Conservation (phyloP, 1,139 yeast genomes). For the Candida glucosophila region DNA sequence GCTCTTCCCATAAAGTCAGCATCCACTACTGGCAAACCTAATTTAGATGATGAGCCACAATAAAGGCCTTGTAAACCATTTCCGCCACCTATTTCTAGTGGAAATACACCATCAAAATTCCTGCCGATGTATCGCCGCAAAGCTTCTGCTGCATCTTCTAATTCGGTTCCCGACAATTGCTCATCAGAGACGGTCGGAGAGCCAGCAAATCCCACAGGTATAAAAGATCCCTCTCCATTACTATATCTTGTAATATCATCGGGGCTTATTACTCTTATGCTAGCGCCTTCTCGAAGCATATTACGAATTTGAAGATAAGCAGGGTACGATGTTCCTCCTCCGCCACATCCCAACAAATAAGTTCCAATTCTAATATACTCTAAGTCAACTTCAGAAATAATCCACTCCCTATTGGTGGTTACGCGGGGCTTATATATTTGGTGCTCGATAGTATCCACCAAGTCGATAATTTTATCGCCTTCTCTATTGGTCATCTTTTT, state of each 20-base stretch:
- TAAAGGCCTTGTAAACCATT: conserved; percentile 31
- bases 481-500: conserved; percentile 2
- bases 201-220: conserved; percentile 33
- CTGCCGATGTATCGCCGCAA: conserved; percentile 16
- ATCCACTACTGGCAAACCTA: conserved; percentile 27
- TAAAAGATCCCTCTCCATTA: conserved; percentile 19
- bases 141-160: conserved; percentile 8
- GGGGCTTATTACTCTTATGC: conserved; percentile 5
- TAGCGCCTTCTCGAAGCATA: conserved; percentile 21
- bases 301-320: conserved; percentile 24
- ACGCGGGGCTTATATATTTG: conserved; percentile 23
- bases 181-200: conserved; percentile 40
- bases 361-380: conserved; percentile 34
- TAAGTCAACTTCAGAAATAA: conserved; percentile 26
- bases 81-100: conserved; percentile 37
- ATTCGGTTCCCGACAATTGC: conserved; percentile 29
- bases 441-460: conserved; percentile 11
- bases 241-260: conserved; percentile 14
- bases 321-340: conserved; percentile 42
- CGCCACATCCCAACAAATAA: conserved; percentile 42
- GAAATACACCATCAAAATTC: conserved; percentile 19
- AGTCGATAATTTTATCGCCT: conserved; percentile 6
- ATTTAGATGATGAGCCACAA: conserved; percentile 13
- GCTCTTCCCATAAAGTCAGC: conserved; percentile 41
- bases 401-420: conserved; percentile 28